These are phyloP conservation scores for Tuber indicum DNA, from an alignment of 495 filamentous ascomycete genomes.

Conservation along the genomic window DNA sequence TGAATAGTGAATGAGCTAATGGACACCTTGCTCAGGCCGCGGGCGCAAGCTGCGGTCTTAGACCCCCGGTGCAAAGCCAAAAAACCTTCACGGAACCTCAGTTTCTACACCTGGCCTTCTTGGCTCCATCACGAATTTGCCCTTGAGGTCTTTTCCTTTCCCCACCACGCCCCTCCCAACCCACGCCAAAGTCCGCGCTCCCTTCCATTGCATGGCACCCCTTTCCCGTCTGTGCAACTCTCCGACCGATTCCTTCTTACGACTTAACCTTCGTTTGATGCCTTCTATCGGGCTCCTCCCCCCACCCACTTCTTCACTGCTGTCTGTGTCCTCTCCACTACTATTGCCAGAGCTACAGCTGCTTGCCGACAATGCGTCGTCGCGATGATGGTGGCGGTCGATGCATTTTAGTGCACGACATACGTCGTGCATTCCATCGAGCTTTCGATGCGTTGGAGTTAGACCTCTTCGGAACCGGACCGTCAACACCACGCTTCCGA, in stretches of 20 bases:
- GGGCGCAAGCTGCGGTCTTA: too few relatives aligned
- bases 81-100: slow-evolving; percentile 16
- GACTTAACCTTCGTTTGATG: slow-evolving; percentile 19
- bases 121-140: slow-evolving; percentile 49
- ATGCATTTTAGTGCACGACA: neutral
- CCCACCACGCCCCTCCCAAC: slow-evolving; percentile 63
- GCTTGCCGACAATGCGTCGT: neutral
- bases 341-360: neutral
- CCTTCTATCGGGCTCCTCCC: neutral
- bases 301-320: neutral
- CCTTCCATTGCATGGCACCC: slow-evolving; percentile 73
- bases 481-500: slow-evolving; percentile 22
- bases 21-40: neutral
- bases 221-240: slow-evolving; percentile 63
- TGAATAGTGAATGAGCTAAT: neutral
- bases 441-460: slow-evolving; percentile 15
- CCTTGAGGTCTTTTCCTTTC: slow-evolving; percentile 53
- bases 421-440: neutral
- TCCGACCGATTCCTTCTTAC: slow-evolving; percentile 41
- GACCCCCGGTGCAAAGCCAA: neutral
- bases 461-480: slow-evolving; percentile 35
- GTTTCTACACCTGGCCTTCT: slow-evolving; percentile 34
- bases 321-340: slow-evolving; percentile 11
- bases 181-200: slow-evolving; percentile 63
- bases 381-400: neutral